phyloP scores from a whole-genome alignment of 179 eudicot genomes.

The Carnegiea gigantea region DNA sequence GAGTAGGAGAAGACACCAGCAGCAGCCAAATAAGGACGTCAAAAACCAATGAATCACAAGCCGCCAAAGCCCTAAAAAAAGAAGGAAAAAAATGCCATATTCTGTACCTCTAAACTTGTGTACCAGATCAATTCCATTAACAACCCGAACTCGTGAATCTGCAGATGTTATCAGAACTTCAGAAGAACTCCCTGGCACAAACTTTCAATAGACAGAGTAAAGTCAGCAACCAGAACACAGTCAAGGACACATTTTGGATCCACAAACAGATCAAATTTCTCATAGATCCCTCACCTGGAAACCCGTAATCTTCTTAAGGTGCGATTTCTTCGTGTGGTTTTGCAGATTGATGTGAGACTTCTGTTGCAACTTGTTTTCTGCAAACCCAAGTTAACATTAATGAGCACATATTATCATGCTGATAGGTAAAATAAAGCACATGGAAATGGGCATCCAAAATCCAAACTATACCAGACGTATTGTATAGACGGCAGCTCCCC shows the following conservation, averaged over 20 bases:
- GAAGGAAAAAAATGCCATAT: neutral
- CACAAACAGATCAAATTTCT: neutral
- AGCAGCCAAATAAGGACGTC: neutral
- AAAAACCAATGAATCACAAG: neutral
- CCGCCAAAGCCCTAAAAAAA: neutral
- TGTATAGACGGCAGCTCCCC: constrained; percentile 90
- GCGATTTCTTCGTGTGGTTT: constrained; percentile 88
- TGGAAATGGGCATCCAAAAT: constrained; percentile 8
- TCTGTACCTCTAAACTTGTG: constrained; percentile 90
- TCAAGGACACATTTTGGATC: constrained; percentile 2
- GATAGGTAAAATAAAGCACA: constrained; percentile 16
- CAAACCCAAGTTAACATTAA: constrained; percentile 19
- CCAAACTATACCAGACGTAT: constrained; percentile 64
- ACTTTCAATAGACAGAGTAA: constrained; percentile 40
- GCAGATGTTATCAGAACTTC: constrained; percentile 95
- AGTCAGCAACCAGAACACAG: neutral
- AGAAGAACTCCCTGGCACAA: constrained; percentile 86
- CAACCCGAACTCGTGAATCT: constrained; percentile 90
- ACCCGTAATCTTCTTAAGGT: constrained; percentile 91
- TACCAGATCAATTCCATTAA: constrained; percentile 75
- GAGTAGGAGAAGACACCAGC: neutral
- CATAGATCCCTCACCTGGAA: constrained; percentile 58
- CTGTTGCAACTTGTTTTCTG: constrained; percentile 89
- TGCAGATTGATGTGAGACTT: constrained; percentile 78
- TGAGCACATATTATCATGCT: constrained; percentile 2